phyloP scores from a whole-genome alignment of 805 yeast species.

The Starmerella geochares region DNA sequence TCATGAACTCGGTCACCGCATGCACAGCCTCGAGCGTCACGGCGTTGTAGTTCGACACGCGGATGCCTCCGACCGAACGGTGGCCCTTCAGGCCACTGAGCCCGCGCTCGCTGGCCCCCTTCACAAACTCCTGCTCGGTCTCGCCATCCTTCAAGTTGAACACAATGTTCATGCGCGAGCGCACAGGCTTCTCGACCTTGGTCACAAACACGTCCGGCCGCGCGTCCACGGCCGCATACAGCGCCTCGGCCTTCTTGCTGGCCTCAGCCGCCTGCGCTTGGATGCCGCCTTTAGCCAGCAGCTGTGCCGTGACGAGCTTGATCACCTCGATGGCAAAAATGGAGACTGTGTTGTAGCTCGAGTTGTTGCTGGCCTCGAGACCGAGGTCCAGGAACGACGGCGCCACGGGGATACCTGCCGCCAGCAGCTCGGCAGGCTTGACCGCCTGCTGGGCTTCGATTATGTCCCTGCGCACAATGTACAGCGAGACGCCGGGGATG shows the following conservation, averaged over 20 bases:
- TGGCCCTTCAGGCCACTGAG: conserved; percentile 87
- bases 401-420: conserved; percentile 58
- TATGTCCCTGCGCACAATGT: conserved; percentile 74
- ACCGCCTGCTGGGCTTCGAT: conserved; percentile 41
- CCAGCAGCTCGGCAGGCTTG: conserved; percentile 48
- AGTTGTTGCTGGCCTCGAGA: conserved; percentile 74
- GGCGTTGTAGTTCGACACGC: conserved; percentile 89
- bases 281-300: conserved; percentile 65
- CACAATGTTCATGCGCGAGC: conserved; percentile 90
- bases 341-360: conserved; percentile 93
- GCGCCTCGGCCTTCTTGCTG: conserved; percentile 46
- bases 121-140: conserved; percentile 56
- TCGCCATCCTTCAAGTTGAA: conserved; percentile 62
- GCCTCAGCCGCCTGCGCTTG: conserved; percentile 48
- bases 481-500: conserved; percentile 86
- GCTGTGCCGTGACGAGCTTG: conserved; percentile 59
- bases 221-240: conserved; percentile 58
- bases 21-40: conserved; percentile 41
- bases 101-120: conserved; percentile 48
- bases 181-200: conserved; percentile 52
- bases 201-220: conserved; percentile 55
- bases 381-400: conserved; percentile 89
- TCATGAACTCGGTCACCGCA: conserved; percentile 17
- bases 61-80: conserved; percentile 93
- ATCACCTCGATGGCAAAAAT: conserved; percentile 82